These are phyloP conservation scores for Naganishia vaughanmartiniae DNA, from an alignment of 768 basidiomycete genomes.

Conservation along the genomic window DNA sequence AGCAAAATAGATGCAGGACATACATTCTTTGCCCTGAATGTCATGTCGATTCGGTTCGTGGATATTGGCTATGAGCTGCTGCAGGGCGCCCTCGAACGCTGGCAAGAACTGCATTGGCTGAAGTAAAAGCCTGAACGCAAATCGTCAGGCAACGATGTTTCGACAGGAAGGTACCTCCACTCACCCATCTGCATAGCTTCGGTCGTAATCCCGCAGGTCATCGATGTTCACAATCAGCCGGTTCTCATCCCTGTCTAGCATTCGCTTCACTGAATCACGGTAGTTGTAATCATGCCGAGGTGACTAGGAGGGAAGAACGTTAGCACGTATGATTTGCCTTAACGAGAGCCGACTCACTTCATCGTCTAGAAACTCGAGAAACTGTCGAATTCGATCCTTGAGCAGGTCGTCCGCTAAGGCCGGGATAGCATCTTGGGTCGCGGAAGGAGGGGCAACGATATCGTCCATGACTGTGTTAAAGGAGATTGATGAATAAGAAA, in stretches of 20 bases:
- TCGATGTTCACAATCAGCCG: slow-evolving; percentile 94
- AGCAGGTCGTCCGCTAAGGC: slow-evolving; percentile 63
- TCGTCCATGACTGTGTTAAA: slow-evolving; percentile 5
- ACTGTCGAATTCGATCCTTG: slow-evolving; percentile 71
- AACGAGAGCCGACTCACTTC: slow-evolving; percentile 40
- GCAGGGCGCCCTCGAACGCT: slow-evolving; percentile 82
- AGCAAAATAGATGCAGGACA: slow-evolving; percentile 24
- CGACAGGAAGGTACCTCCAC: slow-evolving; percentile 30
- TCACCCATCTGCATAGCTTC: slow-evolving; percentile 71
- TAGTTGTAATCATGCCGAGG: slow-evolving; percentile 61
- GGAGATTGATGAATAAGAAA: neutral
- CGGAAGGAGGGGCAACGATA: slow-evolving; percentile 4
- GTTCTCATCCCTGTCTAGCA: slow-evolving; percentile 77
- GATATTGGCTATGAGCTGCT: slow-evolving; percentile 67
- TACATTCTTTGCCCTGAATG: slow-evolving; percentile 69
- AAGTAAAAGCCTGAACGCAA: slow-evolving; percentile 68
- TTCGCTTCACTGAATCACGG: slow-evolving; percentile 73
- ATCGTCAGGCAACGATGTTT: neutral
- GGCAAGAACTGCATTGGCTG: slow-evolving; percentile 81
- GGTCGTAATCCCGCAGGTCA: slow-evolving; percentile 87
- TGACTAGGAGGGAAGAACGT: neutral
- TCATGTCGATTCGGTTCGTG: slow-evolving; percentile 79
- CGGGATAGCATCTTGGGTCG: slow-evolving; percentile 53
- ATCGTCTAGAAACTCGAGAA: slow-evolving; percentile 68
- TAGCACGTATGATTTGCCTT: neutral